phyloP scores from a whole-genome alignment of 2,329 filamentous ascomycete genomes.

The Bipolaris gigantea region DNA sequence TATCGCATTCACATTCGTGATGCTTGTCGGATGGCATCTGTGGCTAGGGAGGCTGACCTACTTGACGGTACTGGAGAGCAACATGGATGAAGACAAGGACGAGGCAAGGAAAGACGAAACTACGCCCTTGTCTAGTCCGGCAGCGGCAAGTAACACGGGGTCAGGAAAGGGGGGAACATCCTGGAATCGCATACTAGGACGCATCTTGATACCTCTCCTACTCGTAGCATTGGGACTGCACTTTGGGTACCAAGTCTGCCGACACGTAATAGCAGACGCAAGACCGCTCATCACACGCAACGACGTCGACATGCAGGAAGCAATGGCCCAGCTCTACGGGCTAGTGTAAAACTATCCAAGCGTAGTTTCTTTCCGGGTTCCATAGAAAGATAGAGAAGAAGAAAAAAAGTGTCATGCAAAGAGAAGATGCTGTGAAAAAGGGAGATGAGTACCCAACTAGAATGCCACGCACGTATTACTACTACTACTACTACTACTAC shows the following conservation, averaged over 20 bases:
- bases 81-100: not conserved
- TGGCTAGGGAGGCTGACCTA: constrained; percentile 18
- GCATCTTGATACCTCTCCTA: constrained; percentile 12
- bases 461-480: too few relatives aligned
- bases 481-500: too few relatives aligned
- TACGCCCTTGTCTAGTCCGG: not conserved
- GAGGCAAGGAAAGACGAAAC: not conserved
- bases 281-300: constrained; percentile 4
- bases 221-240: constrained; percentile 10
- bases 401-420: too few relatives aligned
- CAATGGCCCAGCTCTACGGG: constrained; percentile 8
- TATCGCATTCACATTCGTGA: constrained; percentile 2
- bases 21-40: constrained; percentile 22
- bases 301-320: constrained; percentile 11
- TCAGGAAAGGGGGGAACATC: not conserved
- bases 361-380: too few relatives aligned
- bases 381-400: too few relatives aligned
- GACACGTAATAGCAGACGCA: not conserved
- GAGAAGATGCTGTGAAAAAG: too few relatives aligned
- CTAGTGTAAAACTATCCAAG: not conserved
- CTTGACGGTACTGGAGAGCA: constrained; percentile 8
- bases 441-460: too few relatives aligned
- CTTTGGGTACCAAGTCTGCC: constrained; percentile 4
- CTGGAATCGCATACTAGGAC: constrained; percentile 17
- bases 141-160: not conserved